These are phyloP conservation scores for Penicillium sp. DNA, from an alignment of 2,329 filamentous ascomycete species.

Conservation along the genomic window DNA sequence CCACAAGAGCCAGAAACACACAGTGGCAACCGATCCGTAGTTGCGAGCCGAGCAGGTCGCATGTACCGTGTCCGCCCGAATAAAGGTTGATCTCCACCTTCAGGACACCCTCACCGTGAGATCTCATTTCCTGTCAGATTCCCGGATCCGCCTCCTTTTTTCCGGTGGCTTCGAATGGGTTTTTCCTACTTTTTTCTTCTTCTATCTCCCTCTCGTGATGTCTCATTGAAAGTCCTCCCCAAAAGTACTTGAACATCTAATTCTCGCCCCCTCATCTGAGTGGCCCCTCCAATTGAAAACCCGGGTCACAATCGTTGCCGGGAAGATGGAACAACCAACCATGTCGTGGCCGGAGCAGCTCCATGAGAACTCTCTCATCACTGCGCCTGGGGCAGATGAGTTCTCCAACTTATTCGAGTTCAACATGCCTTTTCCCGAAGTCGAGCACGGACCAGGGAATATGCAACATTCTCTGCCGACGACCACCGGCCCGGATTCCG, in stretches of 20 bases:
- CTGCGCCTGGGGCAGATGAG: slow-evolving; percentile 45
- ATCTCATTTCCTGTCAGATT: background rate
- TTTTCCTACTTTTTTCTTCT: background rate
- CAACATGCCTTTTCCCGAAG: slow-evolving; percentile 47
- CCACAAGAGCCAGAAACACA: background rate
- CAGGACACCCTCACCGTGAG: background rate
- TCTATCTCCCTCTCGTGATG: background rate
- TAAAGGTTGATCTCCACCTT: slow-evolving; percentile 11
- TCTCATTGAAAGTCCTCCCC: background rate
- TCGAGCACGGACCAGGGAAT: slow-evolving; percentile 42
- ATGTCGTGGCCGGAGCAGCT: slow-evolving; percentile 43
- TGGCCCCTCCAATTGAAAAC: background rate
- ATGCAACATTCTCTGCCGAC: slow-evolving; percentile 36
- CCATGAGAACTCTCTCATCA: slow-evolving; percentile 41
- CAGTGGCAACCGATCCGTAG: slow-evolving; percentile 1
- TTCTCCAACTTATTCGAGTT: slow-evolving; percentile 52
- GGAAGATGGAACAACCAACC: slow-evolving; percentile 40
- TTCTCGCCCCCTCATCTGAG: background rate
- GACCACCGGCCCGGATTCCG: slow-evolving; percentile 27
- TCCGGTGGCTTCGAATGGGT: background rate
- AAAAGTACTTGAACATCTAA: background rate
- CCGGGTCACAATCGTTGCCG: background rate
- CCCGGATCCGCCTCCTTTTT: slow-evolving; percentile 4
- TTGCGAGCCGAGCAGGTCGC: background rate
- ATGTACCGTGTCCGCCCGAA: slow-evolving; percentile 18